Conservation (phyloP, 352 stramenopile species). For the Phytopythium vexans region DNA sequence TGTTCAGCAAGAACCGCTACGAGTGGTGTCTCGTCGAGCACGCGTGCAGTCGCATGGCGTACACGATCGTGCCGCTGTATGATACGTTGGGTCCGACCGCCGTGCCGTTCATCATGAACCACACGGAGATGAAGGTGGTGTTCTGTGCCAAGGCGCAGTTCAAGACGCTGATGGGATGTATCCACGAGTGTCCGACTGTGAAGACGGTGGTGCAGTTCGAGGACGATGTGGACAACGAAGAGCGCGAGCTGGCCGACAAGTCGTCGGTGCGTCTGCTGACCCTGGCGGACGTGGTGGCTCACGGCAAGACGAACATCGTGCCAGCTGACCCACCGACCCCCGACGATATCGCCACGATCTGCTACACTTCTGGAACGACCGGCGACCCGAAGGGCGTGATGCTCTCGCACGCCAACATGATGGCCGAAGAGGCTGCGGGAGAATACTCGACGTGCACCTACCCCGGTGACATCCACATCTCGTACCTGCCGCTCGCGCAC, state of each 20-base stretch:
- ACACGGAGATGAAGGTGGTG: conserved; percentile 54
- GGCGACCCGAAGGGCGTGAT: conserved; percentile 58
- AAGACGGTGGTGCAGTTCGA: conserved; percentile 46
- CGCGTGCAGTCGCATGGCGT: conserved; percentile 56
- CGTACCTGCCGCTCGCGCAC: conserved; percentile 95
- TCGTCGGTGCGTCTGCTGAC: conserved; percentile 27
- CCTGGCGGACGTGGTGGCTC: conserved; percentile 26
- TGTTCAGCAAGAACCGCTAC: no score
- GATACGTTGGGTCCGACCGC: conserved; percentile 53
- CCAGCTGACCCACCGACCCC: conserved; percentile 39
- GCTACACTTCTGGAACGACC: conserved; percentile 70
- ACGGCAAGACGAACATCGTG: conserved; percentile 24
- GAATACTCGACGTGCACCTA: no score
- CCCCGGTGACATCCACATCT: conserved; percentile 88
- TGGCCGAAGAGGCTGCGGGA: no score
- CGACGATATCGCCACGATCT: conserved; percentile 90
- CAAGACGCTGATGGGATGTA: conserved; percentile 25
- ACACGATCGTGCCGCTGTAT: conserved; percentile 70
- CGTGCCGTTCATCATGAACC: conserved; percentile 61
- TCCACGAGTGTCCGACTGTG: conserved; percentile 33
- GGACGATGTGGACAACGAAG: conserved; percentile 19
- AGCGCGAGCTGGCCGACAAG: conserved; percentile 12
- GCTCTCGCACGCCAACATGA: conserved; percentile 42
- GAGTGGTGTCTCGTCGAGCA: conserved; percentile 66
- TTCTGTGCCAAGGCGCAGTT: conserved; percentile 47